These are phyloP conservation scores for Podospora bellae-mahoneyi DNA, from an alignment of 495 filamentous ascomycete genomes.

Conservation along the genomic window DNA sequence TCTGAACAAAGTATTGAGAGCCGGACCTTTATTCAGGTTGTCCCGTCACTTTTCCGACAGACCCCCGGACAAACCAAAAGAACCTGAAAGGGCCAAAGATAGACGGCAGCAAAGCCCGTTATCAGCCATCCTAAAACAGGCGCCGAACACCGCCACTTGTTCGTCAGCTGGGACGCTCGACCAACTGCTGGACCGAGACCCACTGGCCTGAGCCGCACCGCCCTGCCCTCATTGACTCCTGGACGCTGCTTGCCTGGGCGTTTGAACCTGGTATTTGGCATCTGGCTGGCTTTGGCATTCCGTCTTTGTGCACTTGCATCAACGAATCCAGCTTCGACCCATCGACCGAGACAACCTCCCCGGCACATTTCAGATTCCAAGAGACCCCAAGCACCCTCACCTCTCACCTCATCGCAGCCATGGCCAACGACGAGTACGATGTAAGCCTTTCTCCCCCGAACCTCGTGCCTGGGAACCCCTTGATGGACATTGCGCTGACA, in stretches of 20 bases:
- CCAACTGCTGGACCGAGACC: conserved; percentile 26
- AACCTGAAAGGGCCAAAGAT: not conserved
- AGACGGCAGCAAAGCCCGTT: not conserved
- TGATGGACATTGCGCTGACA: conserved; percentile 32
- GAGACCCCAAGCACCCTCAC: conserved; percentile 22
- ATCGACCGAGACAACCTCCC: conserved; percentile 18
- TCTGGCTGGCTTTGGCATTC: conserved; percentile 9
- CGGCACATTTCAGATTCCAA: conserved; percentile 17
- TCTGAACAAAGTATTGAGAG: not conserved
- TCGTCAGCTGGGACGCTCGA: conserved; percentile 24
- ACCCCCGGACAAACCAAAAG: too few species aligned
- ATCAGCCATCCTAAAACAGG: conserved; percentile 4
- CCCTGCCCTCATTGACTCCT: conserved; percentile 32
- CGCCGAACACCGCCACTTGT: conserved; percentile 21
- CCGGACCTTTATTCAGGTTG: not conserved
- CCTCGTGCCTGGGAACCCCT: conserved; percentile 14
- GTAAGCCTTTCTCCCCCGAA: conserved; percentile 56
- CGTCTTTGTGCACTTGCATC: conserved; percentile 28
- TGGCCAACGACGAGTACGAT: conserved; percentile 99
- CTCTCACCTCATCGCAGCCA: conserved; percentile 39
- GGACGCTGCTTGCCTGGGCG: conserved; percentile 17
- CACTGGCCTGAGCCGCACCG: conserved; percentile 34
- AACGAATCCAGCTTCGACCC: conserved; percentile 14
- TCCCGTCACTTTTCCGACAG: not conserved
- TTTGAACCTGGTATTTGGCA: conserved; percentile 9